These are phyloP conservation scores for Colletotrichum ledebouriae DNA, from an alignment of 2,329 filamentous ascomycete species.

Conservation along the genomic window DNA sequence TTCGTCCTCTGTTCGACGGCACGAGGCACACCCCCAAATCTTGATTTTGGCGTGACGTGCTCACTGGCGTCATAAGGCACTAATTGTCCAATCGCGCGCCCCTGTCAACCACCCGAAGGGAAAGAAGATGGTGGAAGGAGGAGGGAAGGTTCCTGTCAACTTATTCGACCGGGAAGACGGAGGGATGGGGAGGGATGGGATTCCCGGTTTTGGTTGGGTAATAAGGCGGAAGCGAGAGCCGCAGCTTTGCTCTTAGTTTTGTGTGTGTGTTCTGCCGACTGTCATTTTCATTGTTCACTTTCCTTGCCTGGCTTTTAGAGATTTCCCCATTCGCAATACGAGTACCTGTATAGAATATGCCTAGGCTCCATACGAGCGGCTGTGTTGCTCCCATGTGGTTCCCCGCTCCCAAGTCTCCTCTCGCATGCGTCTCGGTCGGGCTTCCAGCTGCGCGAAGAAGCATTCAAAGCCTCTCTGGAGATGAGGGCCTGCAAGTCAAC, in stretches of 20 bases:
- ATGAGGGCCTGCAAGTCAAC: slow-evolving; percentile 26
- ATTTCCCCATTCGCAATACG: slow-evolving; percentile 5
- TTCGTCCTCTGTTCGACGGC: neutral
- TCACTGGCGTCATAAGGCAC: slow-evolving; percentile 42
- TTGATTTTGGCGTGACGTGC: slow-evolving; percentile 44
- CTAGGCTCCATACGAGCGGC: slow-evolving; percentile 8
- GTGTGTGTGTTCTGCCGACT: neutral
- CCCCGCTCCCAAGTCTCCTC: slow-evolving; percentile 8
- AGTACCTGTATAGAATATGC: neutral
- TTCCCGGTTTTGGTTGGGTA: slow-evolving; percentile 13
- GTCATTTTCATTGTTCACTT: slow-evolving; percentile 3
- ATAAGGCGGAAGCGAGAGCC: neutral
- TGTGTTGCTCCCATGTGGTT: slow-evolving; percentile 23
- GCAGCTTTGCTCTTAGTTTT: neutral
- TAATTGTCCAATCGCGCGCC: slow-evolving; percentile 40
- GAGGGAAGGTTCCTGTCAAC: slow-evolving; percentile 10
- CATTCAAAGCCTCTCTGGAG: neutral
- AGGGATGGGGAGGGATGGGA: slow-evolving; percentile 18
- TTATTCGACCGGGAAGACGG: slow-evolving; percentile 6
- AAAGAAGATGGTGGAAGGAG: slow-evolving; percentile 17
- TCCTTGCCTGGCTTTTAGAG: neutral
- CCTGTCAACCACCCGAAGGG: slow-evolving; percentile 31
- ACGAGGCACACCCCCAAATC: slow-evolving; percentile 30
- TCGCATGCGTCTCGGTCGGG: slow-evolving; percentile 30
- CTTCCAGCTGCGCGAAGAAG: slow-evolving; percentile 16